These are phyloP conservation scores for Colletotrichum tamarilloi DNA, from an alignment of 2,329 filamentous ascomycete species.

Conservation along the genomic window DNA sequence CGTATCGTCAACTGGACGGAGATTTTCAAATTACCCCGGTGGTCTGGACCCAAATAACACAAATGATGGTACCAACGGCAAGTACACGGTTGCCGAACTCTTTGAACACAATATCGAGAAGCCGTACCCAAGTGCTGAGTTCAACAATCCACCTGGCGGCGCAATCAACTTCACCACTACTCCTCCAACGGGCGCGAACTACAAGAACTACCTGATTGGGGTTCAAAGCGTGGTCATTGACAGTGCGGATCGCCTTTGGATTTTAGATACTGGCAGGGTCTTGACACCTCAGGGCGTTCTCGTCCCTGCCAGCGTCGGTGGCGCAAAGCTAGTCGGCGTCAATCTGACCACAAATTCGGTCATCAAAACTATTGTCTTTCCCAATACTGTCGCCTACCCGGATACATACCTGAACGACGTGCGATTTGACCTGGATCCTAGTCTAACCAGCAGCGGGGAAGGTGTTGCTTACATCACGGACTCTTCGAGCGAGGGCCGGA, in stretches of 20 bases:
- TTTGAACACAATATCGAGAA: not conserved
- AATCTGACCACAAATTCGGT: not conserved
- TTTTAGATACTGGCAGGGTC: slow-evolving; percentile 5
- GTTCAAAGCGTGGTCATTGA: slow-evolving; percentile 14
- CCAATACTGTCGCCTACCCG: slow-evolving; percentile 2
- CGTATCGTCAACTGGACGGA: slow-evolving; percentile 10
- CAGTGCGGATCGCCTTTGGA: slow-evolving; percentile 13
- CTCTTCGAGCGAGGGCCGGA: slow-evolving; percentile 1
- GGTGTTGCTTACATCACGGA: slow-evolving; percentile 13
- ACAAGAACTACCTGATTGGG: slow-evolving; percentile 5
- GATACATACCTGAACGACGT: slow-evolving; percentile 14
- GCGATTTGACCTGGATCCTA: slow-evolving; percentile 10
- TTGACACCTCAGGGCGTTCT: slow-evolving; percentile 1
- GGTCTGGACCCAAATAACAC: slow-evolving; percentile 16
- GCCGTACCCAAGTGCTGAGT: not conserved
- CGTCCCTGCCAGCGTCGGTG: slow-evolving; percentile 12
- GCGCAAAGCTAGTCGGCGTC: slow-evolving; percentile 4
- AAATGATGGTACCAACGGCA: slow-evolving; percentile 4
- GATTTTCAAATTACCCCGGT: slow-evolving; percentile 6
- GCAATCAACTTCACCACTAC: slow-evolving; percentile 12
- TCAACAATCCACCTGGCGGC: slow-evolving; percentile 8
- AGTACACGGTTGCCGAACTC: slow-evolving; percentile 8
- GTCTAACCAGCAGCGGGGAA: not conserved
- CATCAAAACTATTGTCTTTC: slow-evolving; percentile 1
- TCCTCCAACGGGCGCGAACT: not conserved